Base-by-base conservation (phyloP, 179 eudicot genomes). In the Vitellaria paradoxa region DNA sequence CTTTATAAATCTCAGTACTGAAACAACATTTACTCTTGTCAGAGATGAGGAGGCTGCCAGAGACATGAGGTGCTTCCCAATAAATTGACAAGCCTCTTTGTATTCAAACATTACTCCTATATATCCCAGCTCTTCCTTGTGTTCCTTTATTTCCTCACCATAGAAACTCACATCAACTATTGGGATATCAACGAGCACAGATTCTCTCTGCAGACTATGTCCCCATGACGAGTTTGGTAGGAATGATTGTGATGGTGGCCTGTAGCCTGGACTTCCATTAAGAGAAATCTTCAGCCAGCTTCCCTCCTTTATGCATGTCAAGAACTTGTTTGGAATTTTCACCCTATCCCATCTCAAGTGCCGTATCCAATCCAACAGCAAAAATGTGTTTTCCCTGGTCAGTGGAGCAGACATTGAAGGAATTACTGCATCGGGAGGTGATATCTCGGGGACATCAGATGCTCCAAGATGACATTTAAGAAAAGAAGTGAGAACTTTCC, bases 221-320 rank as follows among this genome's bases (percentile, higher is more conserved):
- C 87, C 90, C 89, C 85, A 87, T 7, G 86, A 81, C 17, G 91
- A 79, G 47, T 76, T 64, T 8, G 84, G 59, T 49, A 83, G 72
- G 83, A 91, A 91, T 15, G 94, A 90, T 68, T 85, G 77, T 47
- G 87, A 85, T 3, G 92, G 97, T 24, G 92, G 77, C 73, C 78
- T 84, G 76, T 80, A 81, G 9, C 80, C 84, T 46, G 81, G 26
- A 80, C 80, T 73, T 17, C 89, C 90, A 45, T 82, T 80, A 26
- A 90, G 67, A n/a, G 80, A 86, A 65, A 88, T 82, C 84, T 72
- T 86, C 81, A 88, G 66, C 96, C 96, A 91, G 76, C 82, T 83
- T 59, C 91, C 93, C 18, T 82, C 73, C 71, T 57, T 70, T 15
- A 91, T 88, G 68, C 86, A 82, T 21, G 60, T 81, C 76, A 86